Evolutionary conservation across 2,329 filamentous ascomycete species (phyloP).

Genomic region (Phoma sp.): DNA sequence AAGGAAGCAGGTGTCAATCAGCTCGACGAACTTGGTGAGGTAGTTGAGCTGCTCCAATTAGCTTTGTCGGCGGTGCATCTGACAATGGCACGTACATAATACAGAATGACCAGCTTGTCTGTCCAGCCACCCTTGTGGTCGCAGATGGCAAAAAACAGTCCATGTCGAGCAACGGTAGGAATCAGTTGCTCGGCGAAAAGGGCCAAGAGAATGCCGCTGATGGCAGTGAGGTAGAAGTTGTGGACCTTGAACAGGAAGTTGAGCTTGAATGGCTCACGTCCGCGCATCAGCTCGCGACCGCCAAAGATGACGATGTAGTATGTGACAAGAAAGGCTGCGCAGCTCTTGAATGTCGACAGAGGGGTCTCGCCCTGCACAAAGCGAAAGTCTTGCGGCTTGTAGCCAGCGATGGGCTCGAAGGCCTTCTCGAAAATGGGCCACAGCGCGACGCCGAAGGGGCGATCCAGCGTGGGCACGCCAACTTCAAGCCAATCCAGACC

Average conservation of each 20-base stretch:
- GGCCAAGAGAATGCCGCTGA: conserved; percentile 79
- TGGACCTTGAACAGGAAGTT: conserved; percentile 91
- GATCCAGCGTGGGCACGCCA: conserved; percentile 79
- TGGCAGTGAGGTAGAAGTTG: conserved; percentile 90
- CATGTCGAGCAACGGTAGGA: conserved; percentile 78
- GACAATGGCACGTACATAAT: conserved; percentile 76
- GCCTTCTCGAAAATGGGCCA: conserved; percentile 95
- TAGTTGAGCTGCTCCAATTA: conserved; percentile 80
- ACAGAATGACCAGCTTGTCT: conserved; percentile 87
- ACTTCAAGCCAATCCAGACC: conserved; percentile 60
- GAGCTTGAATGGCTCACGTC: conserved; percentile 82
- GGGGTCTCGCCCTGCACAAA: conserved; percentile 83
- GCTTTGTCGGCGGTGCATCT: conserved; percentile 24
- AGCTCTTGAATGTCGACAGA: conserved; percentile 88
- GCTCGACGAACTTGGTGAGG: conserved; percentile 95
- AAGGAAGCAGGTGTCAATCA: conserved; percentile 93
- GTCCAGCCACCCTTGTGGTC: conserved; percentile 86
- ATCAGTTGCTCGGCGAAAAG: conserved; percentile 93
- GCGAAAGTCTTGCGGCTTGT: conserved; percentile 82
- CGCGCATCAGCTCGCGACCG: conserved; percentile 90
- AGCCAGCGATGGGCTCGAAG: conserved; percentile 78
- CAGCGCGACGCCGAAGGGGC: conserved; percentile 86
- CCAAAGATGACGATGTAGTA: conserved; percentile 97
- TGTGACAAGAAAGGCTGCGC: conserved; percentile 77
- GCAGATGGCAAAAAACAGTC: conserved; percentile 91